Evolutionary conservation across 1,284 basidiomycete species (phyloP), one percentile per base, ranked within the genome.

Genomic region (Bjerkandera adusta): DNA sequence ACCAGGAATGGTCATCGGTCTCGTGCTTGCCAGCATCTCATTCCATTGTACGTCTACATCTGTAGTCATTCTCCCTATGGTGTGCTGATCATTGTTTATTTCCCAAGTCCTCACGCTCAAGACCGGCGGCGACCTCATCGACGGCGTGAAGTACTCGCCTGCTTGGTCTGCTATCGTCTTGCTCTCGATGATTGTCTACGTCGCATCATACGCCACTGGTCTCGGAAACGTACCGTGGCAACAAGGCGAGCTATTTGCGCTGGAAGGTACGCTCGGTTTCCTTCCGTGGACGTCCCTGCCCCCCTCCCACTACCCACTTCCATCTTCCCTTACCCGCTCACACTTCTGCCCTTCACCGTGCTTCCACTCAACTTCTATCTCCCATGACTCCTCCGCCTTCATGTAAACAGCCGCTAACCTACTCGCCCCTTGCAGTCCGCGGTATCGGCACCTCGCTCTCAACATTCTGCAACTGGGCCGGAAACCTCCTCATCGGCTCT

Each of bases 171-270:
- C 77, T 0, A 68, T 87, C 47, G 84, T 92, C n/a, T 67, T 92
- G 15, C 57, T 84, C 15, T 80, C 83, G 20, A 92, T 92, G 87
- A 81, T 92, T 52, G 61, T 88, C 53, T 93, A 85, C 66, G 88
- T 92, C 22, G 86, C 85, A 1, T 87, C 84, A 5, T 93, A 92
- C 60, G 90, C 88, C 0, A 86, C 79, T 0, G 86, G 87, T 1
- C 65, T 88, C 6, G 81, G 80, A 6, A 92, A 91, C 59, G 85
- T 92, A 1, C 89, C 90, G 0, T 92, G 89, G 89, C 88, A 91
- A 59, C 89, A 92, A 62, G 88, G 88, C 50, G 89, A 92, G 62
- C 75, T 92, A 21, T 92, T 92, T 66, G 73, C 73, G 7, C 75
- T 89, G 22, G 85, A 89, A 70, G 79, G 81, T 78, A 29, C 18